A percentile compares a stretch with the other conserved stretches of the same genome.
Evolutionary conservation across 106 monocot genomes (phyloP).

Genomic region (Dioscorea dumetorum): DNA sequence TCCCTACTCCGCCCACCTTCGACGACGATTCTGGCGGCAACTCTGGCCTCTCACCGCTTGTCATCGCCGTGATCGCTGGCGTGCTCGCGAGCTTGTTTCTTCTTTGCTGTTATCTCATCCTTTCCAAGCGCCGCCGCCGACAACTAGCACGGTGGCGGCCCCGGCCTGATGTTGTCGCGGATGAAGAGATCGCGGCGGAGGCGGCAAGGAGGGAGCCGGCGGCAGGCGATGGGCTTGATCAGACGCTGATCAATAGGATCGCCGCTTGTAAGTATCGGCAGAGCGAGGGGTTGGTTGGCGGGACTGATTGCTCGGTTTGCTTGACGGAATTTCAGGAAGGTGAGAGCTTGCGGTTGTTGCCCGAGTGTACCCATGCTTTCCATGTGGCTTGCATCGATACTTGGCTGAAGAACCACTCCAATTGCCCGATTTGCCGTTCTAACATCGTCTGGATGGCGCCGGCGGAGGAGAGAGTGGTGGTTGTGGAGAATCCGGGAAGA

Average conservation of each 20-base stretch:
- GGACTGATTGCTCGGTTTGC: constrained; percentile 43
- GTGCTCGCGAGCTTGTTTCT: constrained; percentile 23
- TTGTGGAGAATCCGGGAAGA: background rate
- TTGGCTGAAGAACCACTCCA: constrained; percentile 45
- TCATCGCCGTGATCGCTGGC: constrained; percentile 33
- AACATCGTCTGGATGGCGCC: constrained; percentile 6
- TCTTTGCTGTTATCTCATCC: constrained; percentile 15
- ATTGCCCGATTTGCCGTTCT: constrained; percentile 51
- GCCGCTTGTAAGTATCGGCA: constrained; percentile 24
- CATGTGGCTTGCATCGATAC: constrained; percentile 48
- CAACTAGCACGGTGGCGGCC: background rate
- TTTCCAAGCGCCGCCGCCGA: constrained; percentile 1
- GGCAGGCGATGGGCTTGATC: constrained; percentile 14
- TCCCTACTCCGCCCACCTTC: constrained; percentile 24
- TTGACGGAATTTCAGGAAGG: constrained; percentile 36
- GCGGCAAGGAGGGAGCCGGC: too few species aligned
- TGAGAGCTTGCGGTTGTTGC: constrained; percentile 35
- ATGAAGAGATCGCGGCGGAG: background rate
- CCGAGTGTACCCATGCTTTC: constrained; percentile 44
- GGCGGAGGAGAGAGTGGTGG: background rate
- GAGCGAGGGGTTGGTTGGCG: constrained; percentile 18
- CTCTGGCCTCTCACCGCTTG: constrained; percentile 21
- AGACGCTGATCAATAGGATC: constrained; percentile 13
- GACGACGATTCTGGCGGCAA: background rate
- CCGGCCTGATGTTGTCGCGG: too few species aligned